Evolutionary conservation across 2,329 filamentous ascomycete species (phyloP).

Genomic region (Talaromyces sp.): DNA sequence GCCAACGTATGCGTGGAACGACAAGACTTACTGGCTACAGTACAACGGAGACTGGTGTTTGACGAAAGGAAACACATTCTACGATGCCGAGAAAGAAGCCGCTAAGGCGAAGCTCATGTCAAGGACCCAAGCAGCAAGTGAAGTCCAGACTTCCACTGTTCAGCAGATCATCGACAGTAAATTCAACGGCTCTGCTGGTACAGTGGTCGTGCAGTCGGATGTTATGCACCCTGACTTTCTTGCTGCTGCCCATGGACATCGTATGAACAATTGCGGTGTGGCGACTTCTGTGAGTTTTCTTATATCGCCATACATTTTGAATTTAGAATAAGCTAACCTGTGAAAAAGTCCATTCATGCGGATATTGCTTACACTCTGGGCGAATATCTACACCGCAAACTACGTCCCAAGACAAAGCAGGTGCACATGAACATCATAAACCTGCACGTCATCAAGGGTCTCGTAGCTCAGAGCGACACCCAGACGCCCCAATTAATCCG

Average conservation of each 20-base stretch:
- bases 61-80: conserved; percentile 58
- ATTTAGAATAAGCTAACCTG: neutral
- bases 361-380: conserved; percentile 22
- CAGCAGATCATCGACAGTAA: conserved; percentile 9
- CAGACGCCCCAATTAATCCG: neutral
- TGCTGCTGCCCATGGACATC: conserved; percentile 14
- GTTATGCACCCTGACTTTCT: conserved; percentile 10
- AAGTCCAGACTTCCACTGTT: conserved; percentile 24
- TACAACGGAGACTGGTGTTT: conserved; percentile 68
- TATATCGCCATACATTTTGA: neutral
- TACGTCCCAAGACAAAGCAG: conserved; percentile 8
- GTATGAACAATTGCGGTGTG: conserved; percentile 14
- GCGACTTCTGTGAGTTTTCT: conserved; percentile 4
- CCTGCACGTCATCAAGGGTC: conserved; percentile 32
- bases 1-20: conserved; percentile 63
- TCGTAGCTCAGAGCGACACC: conserved; percentile 42
- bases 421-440: conserved; percentile 17
- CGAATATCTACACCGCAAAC: conserved; percentile 15
- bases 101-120: neutral
- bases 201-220: conserved; percentile 13
- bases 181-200: neutral
- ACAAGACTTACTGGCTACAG: conserved; percentile 68
- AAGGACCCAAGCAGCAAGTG: neutral
- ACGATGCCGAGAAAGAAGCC: conserved; percentile 12
- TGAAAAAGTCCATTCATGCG: conserved; percentile 14